These are phyloP conservation scores for Agastache rugosa DNA, from an alignment of 257 asterid genomes.

Conservation along the genomic window DNA sequence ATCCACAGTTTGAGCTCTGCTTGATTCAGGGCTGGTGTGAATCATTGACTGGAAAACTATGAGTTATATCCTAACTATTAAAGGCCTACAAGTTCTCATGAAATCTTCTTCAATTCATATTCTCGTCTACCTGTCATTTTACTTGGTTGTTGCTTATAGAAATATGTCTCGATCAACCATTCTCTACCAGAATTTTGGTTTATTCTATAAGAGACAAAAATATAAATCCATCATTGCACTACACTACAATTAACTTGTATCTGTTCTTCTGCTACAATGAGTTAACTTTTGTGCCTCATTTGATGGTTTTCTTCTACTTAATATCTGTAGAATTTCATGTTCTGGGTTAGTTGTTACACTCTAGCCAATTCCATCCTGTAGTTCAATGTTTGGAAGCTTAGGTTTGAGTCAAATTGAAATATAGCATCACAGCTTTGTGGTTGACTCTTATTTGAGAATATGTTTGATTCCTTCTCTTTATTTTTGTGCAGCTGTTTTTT, in stretches of 20 bases:
- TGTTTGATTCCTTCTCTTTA: slow-evolving; percentile 9
- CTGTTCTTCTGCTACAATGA: background rate
- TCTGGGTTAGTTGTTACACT: background rate
- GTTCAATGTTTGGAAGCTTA: slow-evolving; percentile 6
- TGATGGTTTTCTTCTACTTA: background rate
- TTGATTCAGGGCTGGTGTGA: background rate
- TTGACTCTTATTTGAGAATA: slow-evolving; percentile 1
- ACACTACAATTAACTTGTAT: background rate
- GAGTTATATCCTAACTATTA: no score
- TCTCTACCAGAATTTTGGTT: no score
- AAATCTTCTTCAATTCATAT: no score
- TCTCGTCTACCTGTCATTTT: no score
- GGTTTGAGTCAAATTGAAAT: background rate
- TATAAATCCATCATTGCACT: background rate
- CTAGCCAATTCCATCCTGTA: background rate
- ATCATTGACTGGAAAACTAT: background rate
- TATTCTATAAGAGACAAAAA: background rate
- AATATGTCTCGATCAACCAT: no score
- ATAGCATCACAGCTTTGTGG: background rate
- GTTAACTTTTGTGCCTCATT: background rate
- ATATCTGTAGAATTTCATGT: background rate
- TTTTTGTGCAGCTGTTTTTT: slow-evolving; percentile 12
- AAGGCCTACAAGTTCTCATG: background rate
- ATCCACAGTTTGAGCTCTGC: background rate
- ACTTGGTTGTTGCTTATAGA: no score